Conservation (phyloP, 2,329 filamentous ascomycete genomes). For the Sclerotinia sclerotiorum region DNA sequence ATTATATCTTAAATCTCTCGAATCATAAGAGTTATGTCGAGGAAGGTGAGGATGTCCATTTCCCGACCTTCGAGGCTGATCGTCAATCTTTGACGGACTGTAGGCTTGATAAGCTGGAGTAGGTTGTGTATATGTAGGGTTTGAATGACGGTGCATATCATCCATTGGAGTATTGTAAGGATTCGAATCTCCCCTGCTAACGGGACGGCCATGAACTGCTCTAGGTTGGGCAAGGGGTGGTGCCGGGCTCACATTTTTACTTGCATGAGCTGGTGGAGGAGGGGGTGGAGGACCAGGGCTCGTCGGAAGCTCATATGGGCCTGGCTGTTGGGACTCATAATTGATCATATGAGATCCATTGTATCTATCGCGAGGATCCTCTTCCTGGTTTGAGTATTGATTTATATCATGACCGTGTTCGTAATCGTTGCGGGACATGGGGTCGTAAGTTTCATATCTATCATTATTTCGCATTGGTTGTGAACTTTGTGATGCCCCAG, state of each 20-base stretch:
- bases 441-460: conserved; percentile 37
- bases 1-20: conserved; percentile 40
- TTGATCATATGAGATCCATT: conserved; percentile 28
- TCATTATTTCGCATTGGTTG: conserved; percentile 30
- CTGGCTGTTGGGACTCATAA: conserved; percentile 37
- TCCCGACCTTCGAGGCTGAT: conserved; percentile 31
- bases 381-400: conserved; percentile 11
- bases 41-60: conserved; percentile 35
- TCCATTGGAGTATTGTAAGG: conserved; percentile 32
- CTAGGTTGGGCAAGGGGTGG: conserved; percentile 22
- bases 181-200: conserved; percentile 22
- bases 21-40: conserved; percentile 41
- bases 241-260: conserved; percentile 32
- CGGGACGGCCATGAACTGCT: conserved; percentile 15
- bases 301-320: conserved; percentile 36
- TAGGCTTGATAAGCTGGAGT: conserved; percentile 37
- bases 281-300: conserved; percentile 42
- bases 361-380: conserved; percentile 33
- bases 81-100: conserved; percentile 33
- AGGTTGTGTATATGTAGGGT: conserved; percentile 33
- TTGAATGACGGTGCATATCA: conserved; percentile 33
- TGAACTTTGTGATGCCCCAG: conserved; percentile 24
- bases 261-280: conserved; percentile 40
- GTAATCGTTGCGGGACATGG: conserved; percentile 32
- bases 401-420: conserved; percentile 30